These are phyloP conservation scores for Gyrodon lividus DNA, from an alignment of 768 basidiomycete species.

Conservation along the genomic window DNA sequence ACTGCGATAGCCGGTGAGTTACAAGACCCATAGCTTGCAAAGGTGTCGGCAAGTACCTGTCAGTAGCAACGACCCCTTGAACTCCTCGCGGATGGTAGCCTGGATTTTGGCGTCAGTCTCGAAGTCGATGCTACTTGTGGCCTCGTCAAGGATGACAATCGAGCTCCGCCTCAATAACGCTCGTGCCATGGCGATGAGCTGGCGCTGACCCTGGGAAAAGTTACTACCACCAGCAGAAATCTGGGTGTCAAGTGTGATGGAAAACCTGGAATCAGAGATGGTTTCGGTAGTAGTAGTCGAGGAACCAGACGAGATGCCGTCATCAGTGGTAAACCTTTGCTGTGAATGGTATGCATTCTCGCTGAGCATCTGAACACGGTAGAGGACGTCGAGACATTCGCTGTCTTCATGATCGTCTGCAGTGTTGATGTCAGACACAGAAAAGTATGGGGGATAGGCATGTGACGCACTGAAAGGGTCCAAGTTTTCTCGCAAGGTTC, in stretches of 20 bases:
- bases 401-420: constrained; percentile 69
- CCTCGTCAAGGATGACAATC: constrained; percentile 75
- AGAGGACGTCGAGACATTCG: constrained; percentile 73
- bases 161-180: constrained; percentile 66
- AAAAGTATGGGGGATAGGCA: background rate
- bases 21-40: background rate
- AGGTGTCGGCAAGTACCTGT: constrained; percentile 43
- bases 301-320: constrained; percentile 39
- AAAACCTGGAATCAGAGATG: constrained; percentile 45
- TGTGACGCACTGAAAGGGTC: constrained; percentile 55
- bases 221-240: constrained; percentile 82
- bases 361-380: constrained; percentile 71
- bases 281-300: constrained; percentile 46
- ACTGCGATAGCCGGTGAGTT: constrained; percentile 21
- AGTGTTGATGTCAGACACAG: background rate
- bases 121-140: constrained; percentile 79
- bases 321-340: constrained; percentile 33
- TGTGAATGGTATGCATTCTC: constrained; percentile 35
- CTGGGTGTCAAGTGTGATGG: constrained; percentile 66
- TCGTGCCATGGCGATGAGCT: constrained; percentile 79
- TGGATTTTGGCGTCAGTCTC: constrained; percentile 87
- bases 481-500: constrained; percentile 66
- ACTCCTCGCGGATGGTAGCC: constrained; percentile 78
- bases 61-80: constrained; percentile 63
- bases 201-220: constrained; percentile 86